Conservation (phyloP, 345 rosid genomes). For the Citropsis articulata region DNA sequence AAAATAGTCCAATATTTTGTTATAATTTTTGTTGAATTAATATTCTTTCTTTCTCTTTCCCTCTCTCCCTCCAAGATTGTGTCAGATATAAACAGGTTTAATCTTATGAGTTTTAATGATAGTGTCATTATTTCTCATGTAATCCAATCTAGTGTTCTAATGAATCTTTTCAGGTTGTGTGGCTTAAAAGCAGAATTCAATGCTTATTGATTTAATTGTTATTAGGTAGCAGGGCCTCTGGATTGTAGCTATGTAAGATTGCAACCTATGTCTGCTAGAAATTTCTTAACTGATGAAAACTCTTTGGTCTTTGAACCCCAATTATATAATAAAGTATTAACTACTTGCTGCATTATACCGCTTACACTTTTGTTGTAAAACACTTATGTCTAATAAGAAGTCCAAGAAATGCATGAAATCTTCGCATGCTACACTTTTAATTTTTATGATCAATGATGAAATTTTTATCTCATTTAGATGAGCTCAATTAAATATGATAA, state of each 20-base stretch:
- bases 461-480: no score
- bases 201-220: neutral
- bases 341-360: neutral
- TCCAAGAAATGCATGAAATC: neutral
- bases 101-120: slow-evolving; percentile 36
- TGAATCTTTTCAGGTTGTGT: neutral
- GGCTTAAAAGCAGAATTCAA: slow-evolving; percentile 7
- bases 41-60: slow-evolving; percentile 5
- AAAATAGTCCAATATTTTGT: slow-evolving; percentile 33
- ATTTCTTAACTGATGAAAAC: neutral
- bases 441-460: neutral
- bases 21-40: slow-evolving; percentile 24
- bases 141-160: slow-evolving; percentile 3
- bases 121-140: slow-evolving; percentile 27
- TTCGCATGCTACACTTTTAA: neutral
- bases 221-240: neutral
- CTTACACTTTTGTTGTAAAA: no score
- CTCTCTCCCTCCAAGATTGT: slow-evolving; percentile 21
- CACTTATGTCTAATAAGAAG: neutral
- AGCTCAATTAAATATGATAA: neutral
- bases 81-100: slow-evolving; percentile 21
- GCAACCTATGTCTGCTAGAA: neutral
- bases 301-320: neutral
- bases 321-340: neutral
- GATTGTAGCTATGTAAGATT: neutral